Evolutionary conservation across 129 eudicot species (phyloP).

Genomic region (Smallanthus sonchifolius): DNA sequence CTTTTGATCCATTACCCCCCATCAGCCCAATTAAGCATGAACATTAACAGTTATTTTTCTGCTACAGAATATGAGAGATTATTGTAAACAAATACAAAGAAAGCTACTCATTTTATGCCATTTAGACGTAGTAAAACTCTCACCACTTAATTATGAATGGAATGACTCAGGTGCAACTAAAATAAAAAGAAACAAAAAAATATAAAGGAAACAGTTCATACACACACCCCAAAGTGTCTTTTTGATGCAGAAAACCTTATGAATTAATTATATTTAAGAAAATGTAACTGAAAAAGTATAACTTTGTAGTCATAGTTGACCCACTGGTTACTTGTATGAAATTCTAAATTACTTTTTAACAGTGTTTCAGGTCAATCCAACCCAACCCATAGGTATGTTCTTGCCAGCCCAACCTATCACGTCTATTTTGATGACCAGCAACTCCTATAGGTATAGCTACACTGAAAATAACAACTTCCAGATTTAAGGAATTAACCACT

Average conservation of each 20-base stretch:
- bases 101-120: too few relatives aligned
- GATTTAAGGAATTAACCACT: slow-evolving; percentile 29
- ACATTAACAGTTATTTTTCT: neutral
- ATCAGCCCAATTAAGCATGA: neutral
- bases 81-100: too few relatives aligned
- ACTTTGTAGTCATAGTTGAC: neutral
- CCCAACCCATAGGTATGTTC: neutral
- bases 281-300: neutral
- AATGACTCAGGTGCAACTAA: neutral
- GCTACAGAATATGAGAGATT: neutral
- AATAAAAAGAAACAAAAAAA: neutral
- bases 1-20: neutral
- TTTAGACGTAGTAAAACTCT: neutral
- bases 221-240: neutral
- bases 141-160: neutral
- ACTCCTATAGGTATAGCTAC: neutral
- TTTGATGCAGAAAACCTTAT: neutral
- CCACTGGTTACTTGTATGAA: neutral
- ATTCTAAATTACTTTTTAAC: neutral
- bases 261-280: neutral
- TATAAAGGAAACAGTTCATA: neutral
- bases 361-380: neutral
- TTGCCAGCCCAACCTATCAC: neutral
- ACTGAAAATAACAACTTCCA: neutral
- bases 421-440: neutral